Conservation (phyloP, 768 basidiomycete species). For the Phylloporus arenicola region DNA sequence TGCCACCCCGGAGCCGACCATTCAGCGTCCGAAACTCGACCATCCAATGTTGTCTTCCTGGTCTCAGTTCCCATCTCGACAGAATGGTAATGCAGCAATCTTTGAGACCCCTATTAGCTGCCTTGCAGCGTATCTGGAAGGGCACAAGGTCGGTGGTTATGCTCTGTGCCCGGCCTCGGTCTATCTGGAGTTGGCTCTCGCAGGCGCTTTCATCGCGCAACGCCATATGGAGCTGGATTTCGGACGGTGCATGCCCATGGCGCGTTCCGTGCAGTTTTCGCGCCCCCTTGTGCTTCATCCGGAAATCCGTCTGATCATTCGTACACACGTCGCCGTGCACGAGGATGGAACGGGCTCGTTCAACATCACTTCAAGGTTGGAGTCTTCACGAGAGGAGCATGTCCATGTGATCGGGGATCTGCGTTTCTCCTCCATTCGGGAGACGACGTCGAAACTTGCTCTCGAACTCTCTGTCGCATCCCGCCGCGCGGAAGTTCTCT, state of each 20-base stretch:
- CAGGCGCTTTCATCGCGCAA: conserved; percentile 38
- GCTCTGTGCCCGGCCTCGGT: conserved; percentile 64
- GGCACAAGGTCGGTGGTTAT: conserved; percentile 52
- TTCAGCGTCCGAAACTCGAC: conserved; percentile 11
- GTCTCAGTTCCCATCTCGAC: conserved; percentile 37
- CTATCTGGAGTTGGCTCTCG: conserved; percentile 52
- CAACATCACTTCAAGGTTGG: conserved; percentile 39
- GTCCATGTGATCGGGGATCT: conserved; percentile 46
- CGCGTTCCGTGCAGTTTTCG: conserved; percentile 44
- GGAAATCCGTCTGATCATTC: conserved; percentile 30
- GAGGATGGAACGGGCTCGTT: conserved; percentile 38
- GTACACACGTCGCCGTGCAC: conserved; percentile 36
- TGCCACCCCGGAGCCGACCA: not conserved
- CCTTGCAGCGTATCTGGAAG: conserved; percentile 43
- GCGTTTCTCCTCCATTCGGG: conserved; percentile 30
- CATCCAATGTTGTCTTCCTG: conserved; percentile 39
- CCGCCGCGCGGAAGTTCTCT: conserved; percentile 31
- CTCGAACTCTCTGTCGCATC: conserved; percentile 32
- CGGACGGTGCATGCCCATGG: conserved; percentile 30
- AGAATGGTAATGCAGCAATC: conserved; percentile 34
- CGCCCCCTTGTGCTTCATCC: conserved; percentile 49
- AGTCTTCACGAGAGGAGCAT: conserved; percentile 28
- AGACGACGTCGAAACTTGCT: conserved; percentile 35
- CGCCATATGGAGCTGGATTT: conserved; percentile 30
- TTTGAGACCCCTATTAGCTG: conserved; percentile 50